Conservation (phyloP, 2,329 filamentous ascomycete genomes). For the Fusarium austroafricanum region DNA sequence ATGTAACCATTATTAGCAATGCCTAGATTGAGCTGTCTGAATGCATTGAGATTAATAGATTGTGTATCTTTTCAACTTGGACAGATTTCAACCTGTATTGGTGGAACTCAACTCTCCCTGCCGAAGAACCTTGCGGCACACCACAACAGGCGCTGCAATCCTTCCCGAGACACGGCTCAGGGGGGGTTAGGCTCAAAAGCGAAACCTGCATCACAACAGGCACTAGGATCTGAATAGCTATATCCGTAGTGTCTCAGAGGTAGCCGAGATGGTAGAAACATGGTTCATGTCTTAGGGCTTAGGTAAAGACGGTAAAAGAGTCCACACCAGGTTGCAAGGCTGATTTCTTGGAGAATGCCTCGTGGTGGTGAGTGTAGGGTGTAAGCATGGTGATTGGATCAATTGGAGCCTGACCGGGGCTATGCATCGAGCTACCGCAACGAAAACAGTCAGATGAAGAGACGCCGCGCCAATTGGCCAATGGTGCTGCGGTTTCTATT, state of each 20-base stretch:
- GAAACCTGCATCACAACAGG: not conserved
- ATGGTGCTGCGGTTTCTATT: conserved; percentile 34
- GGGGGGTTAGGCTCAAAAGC: conserved; percentile 12
- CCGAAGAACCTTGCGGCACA: conserved; percentile 4
- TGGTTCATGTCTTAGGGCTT: conserved; percentile 13
- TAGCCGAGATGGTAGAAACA: conserved; percentile 34
- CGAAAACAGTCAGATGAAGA: conserved; percentile 36
- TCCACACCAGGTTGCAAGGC: conserved; percentile 33
- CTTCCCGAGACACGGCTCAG: conserved; percentile 38
- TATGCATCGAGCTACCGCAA: conserved; percentile 33
- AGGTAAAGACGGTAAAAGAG: conserved; percentile 5
- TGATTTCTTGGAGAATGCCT: conserved; percentile 38
- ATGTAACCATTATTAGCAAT: conserved; percentile 26
- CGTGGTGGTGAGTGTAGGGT: conserved; percentile 24
- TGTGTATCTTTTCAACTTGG: conserved; percentile 16
- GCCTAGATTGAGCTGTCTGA: not conserved
- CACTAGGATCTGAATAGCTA: conserved; percentile 21
- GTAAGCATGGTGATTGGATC: conserved; percentile 25
- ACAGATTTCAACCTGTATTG: conserved; percentile 21
- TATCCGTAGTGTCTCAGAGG: conserved; percentile 30
- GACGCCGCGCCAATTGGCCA: conserved; percentile 41
- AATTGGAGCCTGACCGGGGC: conserved; percentile 28
- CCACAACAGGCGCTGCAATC: conserved; percentile 12
- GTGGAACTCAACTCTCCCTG: conserved; percentile 2
- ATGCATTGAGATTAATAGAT: conserved; percentile 8